These are phyloP conservation scores for Colletotrichum plurivorum DNA, from an alignment of 2,329 filamentous ascomycete species.

Conservation along the genomic window DNA sequence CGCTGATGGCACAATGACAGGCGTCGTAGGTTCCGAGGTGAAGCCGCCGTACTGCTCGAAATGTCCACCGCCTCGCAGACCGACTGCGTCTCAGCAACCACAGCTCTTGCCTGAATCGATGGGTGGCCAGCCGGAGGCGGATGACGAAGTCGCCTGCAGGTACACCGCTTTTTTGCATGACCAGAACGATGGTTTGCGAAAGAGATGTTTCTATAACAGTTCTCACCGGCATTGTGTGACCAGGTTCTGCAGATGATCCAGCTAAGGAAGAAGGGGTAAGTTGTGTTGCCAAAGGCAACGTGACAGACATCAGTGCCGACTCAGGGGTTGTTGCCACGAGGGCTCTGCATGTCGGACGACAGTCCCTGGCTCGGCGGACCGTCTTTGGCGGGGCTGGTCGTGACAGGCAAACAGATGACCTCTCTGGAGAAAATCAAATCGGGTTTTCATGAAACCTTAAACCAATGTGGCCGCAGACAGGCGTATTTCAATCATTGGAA, in stretches of 20 bases:
- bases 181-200: not conserved
- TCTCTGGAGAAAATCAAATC: too few species aligned
- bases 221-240: conserved; percentile 13
- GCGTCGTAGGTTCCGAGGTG: conserved; percentile 29
- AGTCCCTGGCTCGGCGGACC: not conserved
- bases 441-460: not conserved
- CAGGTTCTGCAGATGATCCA: not conserved
- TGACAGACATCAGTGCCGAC: not conserved
- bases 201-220: not conserved
- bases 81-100: conserved; percentile 7
- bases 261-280: not conserved
- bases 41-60: conserved; percentile 17
- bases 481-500: too few species aligned
- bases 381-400: not conserved
- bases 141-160: not conserved
- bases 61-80: not conserved
- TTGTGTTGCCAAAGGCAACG: conserved; percentile 6
- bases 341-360: not conserved
- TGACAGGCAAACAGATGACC: not conserved
- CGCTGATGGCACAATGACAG: not conserved
- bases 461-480: not conserved
- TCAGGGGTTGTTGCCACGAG: not conserved
- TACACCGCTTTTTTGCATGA: conserved; percentile 15
- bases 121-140: not conserved
- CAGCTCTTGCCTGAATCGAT: not conserved